These are phyloP conservation scores for Ambrosia trifida DNA, from an alignment of 129 eudicot species.

Conservation along the genomic window DNA sequence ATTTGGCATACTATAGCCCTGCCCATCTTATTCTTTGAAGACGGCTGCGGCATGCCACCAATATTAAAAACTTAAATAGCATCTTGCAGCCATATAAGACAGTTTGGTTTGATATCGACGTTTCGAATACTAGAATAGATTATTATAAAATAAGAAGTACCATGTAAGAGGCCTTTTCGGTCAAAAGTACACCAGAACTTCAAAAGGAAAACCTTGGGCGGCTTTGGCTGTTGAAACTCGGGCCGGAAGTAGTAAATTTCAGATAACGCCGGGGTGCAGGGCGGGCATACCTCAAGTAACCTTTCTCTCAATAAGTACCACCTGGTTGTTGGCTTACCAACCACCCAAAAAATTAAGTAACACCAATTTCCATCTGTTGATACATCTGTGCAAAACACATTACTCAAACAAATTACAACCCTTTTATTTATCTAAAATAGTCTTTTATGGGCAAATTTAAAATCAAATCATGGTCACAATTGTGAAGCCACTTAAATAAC, in stretches of 20 bases:
- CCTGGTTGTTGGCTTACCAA: constrained; percentile 53
- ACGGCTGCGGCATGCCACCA: too few relatives aligned
- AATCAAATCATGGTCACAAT: background rate
- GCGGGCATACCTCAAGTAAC: constrained; percentile 61
- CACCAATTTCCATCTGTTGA: constrained; percentile 85
- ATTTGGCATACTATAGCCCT: too few relatives aligned
- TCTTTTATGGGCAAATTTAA: background rate
- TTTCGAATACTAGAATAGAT: background rate
- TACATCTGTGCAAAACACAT: constrained; percentile 43
- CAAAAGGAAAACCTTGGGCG: constrained; percentile 53
- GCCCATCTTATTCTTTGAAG: too few relatives aligned
- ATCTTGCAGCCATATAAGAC: background rate
- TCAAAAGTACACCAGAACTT: constrained; percentile 69
- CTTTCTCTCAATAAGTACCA: constrained; percentile 61
- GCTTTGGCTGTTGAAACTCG: constrained; percentile 63
- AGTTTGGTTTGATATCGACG: background rate
- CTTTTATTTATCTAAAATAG: background rate
- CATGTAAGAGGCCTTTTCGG: constrained; percentile 65
- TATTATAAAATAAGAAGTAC: constrained; percentile 23
- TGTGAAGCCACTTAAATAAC: background rate
- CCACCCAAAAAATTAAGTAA: constrained; percentile 69
- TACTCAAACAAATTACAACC: background rate
- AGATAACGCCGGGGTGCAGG: constrained; percentile 50
- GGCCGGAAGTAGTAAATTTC: constrained; percentile 53
- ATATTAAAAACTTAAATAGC: background rate